phyloP scores from a whole-genome alignment of 345 rosid species.

The Rhodamnia argentea region DNA sequence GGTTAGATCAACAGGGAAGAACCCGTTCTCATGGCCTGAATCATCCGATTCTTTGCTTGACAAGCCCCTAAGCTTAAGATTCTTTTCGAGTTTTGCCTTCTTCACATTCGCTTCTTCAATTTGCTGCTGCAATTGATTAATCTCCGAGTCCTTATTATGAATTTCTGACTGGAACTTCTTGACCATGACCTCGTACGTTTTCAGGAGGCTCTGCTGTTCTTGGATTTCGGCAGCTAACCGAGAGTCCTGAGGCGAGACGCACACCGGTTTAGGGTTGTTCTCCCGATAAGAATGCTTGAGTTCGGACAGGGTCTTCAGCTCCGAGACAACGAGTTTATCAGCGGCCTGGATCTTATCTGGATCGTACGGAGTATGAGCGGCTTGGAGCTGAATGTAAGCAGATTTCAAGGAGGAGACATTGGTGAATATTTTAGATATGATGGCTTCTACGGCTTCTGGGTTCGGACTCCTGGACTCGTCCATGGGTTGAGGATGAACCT shows the following conservation, averaged over 20 bases:
- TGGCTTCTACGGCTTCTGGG: slow-evolving; percentile 9
- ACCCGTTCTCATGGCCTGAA: slow-evolving; percentile 3
- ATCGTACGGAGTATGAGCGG: slow-evolving; percentile 14
- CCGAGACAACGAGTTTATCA: slow-evolving; percentile 2
- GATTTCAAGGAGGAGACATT: slow-evolving; percentile 14
- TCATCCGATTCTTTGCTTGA: slow-evolving; percentile 10
- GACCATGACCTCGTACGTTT: slow-evolving; percentile 16
- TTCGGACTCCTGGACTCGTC: slow-evolving; percentile 12
- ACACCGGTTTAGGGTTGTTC: slow-evolving; percentile 13
- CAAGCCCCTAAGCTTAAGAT: slow-evolving; percentile 14
- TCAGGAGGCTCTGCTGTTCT: slow-evolving; percentile 16
- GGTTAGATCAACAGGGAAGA: slow-evolving; percentile 11
- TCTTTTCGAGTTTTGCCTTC: slow-evolving; percentile 14
- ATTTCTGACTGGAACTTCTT: slow-evolving; percentile 17
- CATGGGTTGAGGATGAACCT: slow-evolving; percentile 15
- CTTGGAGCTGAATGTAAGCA: slow-evolving; percentile 12
- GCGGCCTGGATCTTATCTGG: slow-evolving; percentile 16
- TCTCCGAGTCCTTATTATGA: slow-evolving; percentile 12
- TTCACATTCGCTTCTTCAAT: slow-evolving; percentile 9
- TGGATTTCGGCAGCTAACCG: slow-evolving; percentile 18
- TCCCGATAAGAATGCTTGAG: slow-evolving; percentile 12
- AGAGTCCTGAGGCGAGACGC: slow-evolving; percentile 14
- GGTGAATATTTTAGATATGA: slow-evolving; percentile 9
- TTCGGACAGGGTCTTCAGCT: slow-evolving; percentile 9
- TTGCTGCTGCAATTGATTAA: slow-evolving; percentile 10